Conservation (phyloP, 2,329 filamentous ascomycete species). For the Nectriaceae sp. region DNA sequence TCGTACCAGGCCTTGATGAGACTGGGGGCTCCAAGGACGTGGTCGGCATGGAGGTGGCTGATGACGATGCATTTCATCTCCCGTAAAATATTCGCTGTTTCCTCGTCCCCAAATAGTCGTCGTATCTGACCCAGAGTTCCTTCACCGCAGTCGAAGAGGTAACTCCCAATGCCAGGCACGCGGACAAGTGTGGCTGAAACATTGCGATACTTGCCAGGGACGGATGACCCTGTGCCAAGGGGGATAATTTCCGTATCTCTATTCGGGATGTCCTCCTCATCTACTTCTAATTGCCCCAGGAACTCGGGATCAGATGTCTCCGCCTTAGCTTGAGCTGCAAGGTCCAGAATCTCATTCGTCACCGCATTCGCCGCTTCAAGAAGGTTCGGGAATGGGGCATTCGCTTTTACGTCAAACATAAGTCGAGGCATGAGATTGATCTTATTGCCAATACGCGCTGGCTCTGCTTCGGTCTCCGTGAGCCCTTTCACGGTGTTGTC, state of each 20-base stretch:
- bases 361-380: slow-evolving; percentile 46
- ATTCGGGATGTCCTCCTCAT: slow-evolving; percentile 67
- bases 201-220: slow-evolving; percentile 92
- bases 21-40: slow-evolving; percentile 83
- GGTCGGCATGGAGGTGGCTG: slow-evolving; percentile 93
- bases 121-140: slow-evolving; percentile 86
- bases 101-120: slow-evolving; percentile 67
- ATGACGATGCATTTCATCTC: slow-evolving; percentile 87
- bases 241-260: slow-evolving; percentile 81
- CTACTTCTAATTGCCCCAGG: slow-evolving; percentile 48
- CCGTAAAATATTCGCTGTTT: slow-evolving; percentile 70
- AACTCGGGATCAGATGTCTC: slow-evolving; percentile 47
- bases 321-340: slow-evolving; percentile 53
- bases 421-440: slow-evolving; percentile 50
- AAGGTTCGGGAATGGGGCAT: slow-evolving; percentile 48
- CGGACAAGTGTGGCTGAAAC: slow-evolving; percentile 86
- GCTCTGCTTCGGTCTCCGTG: slow-evolving; percentile 29
- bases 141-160: slow-evolving; percentile 90
- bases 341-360: slow-evolving; percentile 44
- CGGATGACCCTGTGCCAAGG: slow-evolving; percentile 86
- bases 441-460: slow-evolving; percentile 46
- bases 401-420: slow-evolving; percentile 46
- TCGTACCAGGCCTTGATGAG: slow-evolving; percentile 83
- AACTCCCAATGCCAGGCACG: slow-evolving; percentile 83
- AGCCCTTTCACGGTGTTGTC: slow-evolving; percentile 48